A percentile compares a stretch with the other conserved stretches of the same genome.
Evolutionary conservation across 371 early-diverging fungal genomes (phyloP).

Genomic region (Mucor racemosus): DNA sequence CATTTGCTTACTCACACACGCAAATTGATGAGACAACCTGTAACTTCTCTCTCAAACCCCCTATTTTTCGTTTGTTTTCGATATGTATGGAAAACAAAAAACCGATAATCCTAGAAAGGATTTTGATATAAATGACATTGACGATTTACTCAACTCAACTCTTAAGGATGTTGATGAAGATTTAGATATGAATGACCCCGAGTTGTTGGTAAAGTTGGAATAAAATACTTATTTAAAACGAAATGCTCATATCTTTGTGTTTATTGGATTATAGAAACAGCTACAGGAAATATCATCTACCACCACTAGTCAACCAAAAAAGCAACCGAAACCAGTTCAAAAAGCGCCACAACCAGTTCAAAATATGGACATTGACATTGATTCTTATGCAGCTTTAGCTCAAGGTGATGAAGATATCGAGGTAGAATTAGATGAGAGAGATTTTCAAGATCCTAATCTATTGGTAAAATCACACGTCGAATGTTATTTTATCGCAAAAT

Average conservation of each 20-base stretch:
- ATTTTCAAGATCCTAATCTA: slow-evolving; percentile 46
- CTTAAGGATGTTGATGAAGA: slow-evolving; percentile 39
- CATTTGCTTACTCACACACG: no score
- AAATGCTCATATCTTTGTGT: background rate
- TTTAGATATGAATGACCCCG: slow-evolving; percentile 51
- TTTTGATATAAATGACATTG: slow-evolving; percentile 26
- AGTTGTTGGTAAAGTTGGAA: slow-evolving; percentile 44
- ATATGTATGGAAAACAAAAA: slow-evolving; percentile 2
- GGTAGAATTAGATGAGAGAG: slow-evolving; percentile 45
- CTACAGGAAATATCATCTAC: slow-evolving; percentile 34
- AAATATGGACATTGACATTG: slow-evolving; percentile 40
- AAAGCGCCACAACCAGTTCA: slow-evolving; percentile 8
- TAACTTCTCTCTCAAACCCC: background rate
- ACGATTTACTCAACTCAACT: slow-evolving; percentile 20
- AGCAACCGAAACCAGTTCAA: slow-evolving; percentile 10
- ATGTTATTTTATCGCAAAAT: background rate
- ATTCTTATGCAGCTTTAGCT: slow-evolving; percentile 44
- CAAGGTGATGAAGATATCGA: slow-evolving; percentile 43
- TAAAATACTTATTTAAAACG: no score
- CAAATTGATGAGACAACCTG: background rate
- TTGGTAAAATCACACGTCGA: slow-evolving; percentile 26
- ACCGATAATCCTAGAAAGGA: slow-evolving; percentile 11
- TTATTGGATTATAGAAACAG: slow-evolving; percentile 35
- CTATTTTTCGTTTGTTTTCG: background rate
- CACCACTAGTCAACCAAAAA: background rate